A percentile compares a stretch with the other conserved stretches of the same genome.
phyloP scores from a whole-genome alignment of 192 early-diverging fungal genomes.

The Chytriomyces sp. region DNA sequence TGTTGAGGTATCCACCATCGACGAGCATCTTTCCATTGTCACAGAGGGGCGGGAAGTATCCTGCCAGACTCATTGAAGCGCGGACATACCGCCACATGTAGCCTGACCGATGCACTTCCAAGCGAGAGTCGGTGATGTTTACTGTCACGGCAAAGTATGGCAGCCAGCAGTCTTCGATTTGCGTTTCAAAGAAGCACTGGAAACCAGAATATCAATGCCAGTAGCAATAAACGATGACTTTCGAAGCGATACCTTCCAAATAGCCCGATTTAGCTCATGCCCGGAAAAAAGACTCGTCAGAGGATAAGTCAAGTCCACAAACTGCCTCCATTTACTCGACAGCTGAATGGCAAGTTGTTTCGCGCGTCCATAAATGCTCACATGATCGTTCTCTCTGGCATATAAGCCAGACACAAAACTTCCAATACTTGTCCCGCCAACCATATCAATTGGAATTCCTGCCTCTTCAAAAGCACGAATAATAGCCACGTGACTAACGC shows the following conservation, averaged over 20 bases:
- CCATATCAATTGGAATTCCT: slow-evolving; percentile 95
- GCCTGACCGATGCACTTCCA: slow-evolving; percentile 89
- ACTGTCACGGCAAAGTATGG: slow-evolving; percentile 93
- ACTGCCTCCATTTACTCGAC: slow-evolving; percentile 82
- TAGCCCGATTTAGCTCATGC: slow-evolving; percentile 93
- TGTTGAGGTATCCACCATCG: slow-evolving; percentile 98
- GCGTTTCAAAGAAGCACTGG: slow-evolving; percentile 75
- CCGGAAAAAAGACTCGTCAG: slow-evolving; percentile 87
- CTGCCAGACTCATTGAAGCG: slow-evolving; percentile 96
- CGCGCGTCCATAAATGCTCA: slow-evolving; percentile 82
- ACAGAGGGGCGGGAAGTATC: slow-evolving; percentile 93
- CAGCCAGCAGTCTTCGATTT: slow-evolving; percentile 98
- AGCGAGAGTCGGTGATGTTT: slow-evolving; percentile 94
- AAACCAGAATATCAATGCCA: not conserved
- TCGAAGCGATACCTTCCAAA: slow-evolving; percentile 81
- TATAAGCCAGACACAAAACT: slow-evolving; percentile 95
- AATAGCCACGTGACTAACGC: slow-evolving; percentile 89
- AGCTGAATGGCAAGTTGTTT: slow-evolving; percentile 82
- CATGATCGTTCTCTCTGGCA: slow-evolving; percentile 83
- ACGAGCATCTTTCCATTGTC: slow-evolving; percentile 97
- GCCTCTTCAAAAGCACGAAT: slow-evolving; percentile 95
- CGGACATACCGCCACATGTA: slow-evolving; percentile 97
- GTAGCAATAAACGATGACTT: slow-evolving; percentile 2
- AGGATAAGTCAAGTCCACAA: slow-evolving; percentile 95
- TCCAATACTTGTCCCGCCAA: slow-evolving; percentile 97